A percentile compares a stretch with the other conserved stretches of the same genome.
These are phyloP conservation scores for Ceratobasidium sp. DNA, from an alignment of 1,284 basidiomycete species.

Conservation along the genomic window DNA sequence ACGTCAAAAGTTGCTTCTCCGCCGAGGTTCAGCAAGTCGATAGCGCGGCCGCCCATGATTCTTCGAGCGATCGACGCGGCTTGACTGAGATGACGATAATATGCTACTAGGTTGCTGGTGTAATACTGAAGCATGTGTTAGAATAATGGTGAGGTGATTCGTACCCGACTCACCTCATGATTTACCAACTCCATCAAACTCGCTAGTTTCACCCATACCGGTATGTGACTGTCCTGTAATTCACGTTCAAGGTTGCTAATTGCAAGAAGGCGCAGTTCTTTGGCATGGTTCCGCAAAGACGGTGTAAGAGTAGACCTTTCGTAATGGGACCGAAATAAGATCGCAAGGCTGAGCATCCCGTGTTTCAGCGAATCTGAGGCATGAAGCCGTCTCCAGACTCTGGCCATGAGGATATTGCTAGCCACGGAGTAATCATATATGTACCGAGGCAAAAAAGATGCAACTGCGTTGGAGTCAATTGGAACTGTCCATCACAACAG, in stretches of 20 bases:
- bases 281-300: not conserved
- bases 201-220: conserved; percentile 6
- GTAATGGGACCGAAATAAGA: not conserved
- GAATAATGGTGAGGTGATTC: not conserved
- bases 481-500: not conserved
- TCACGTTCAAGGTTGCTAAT: not conserved
- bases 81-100: conserved; percentile 2
- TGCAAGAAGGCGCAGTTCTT: not conserved
- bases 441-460: not conserved
- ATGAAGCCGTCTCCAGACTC: not conserved
- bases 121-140: not conserved
- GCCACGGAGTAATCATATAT: not conserved
- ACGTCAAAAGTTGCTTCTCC: conserved; percentile 12
- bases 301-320: not conserved
- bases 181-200: conserved; percentile 6
- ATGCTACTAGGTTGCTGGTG: not conserved
- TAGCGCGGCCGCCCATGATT: not conserved
- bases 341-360: conserved; percentile 15
- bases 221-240: not conserved
- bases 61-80: conserved; percentile 9
- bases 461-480: too few relatives aligned
- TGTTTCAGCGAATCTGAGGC: conserved; percentile 12
- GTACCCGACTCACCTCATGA: not conserved
- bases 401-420: not conserved
- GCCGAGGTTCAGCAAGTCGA: conserved; percentile 8